Percentiles rank a stretch among this genome's conserved stretches.
Evolutionary conservation across 2,329 filamentous ascomycete species (phyloP).

Genomic region (Hypoxylon sp.): DNA sequence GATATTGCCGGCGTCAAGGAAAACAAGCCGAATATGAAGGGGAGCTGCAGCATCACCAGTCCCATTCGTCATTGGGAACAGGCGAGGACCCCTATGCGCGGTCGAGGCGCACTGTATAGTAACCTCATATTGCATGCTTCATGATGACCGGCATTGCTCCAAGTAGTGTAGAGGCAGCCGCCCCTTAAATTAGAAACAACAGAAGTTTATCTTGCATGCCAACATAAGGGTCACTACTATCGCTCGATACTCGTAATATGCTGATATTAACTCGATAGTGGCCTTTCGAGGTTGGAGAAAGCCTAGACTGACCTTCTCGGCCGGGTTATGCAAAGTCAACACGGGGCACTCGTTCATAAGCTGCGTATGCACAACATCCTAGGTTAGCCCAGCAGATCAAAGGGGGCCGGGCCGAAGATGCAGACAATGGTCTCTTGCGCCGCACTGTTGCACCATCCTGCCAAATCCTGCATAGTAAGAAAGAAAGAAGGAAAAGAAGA

Average conservation of each 20-base stretch:
- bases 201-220: constrained; percentile 20
- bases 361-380: constrained; percentile 40
- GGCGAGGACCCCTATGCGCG: constrained; percentile 22
- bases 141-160: constrained; percentile 37
- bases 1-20: constrained; percentile 41
- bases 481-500: constrained; percentile 11
- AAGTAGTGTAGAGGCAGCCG: constrained; percentile 35
- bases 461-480: constrained; percentile 34
- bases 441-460: constrained; percentile 42
- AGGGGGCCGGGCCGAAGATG: constrained; percentile 44
- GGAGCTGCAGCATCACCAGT: constrained; percentile 16
- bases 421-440: constrained; percentile 39
- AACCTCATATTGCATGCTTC: constrained; percentile 37
- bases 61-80: constrained; percentile 13
- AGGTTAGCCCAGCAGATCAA: constrained; percentile 37
- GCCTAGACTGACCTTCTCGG: constrained; percentile 27
- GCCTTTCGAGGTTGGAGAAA: constrained; percentile 13
- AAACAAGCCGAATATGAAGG: constrained; percentile 27
- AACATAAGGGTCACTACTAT: constrained; percentile 11
- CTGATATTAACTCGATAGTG: constrained; percentile 8
- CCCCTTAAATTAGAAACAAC: constrained; percentile 32
- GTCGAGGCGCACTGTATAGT: constrained; percentile 33
- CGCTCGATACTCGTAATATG: constrained; percentile 20
- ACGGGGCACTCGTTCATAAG: constrained; percentile 33
- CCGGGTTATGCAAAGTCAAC: constrained; percentile 29